phyloP scores from a whole-genome alignment of 2,329 filamentous ascomycete genomes.

The Aspergillus fumigatiaffinis region DNA sequence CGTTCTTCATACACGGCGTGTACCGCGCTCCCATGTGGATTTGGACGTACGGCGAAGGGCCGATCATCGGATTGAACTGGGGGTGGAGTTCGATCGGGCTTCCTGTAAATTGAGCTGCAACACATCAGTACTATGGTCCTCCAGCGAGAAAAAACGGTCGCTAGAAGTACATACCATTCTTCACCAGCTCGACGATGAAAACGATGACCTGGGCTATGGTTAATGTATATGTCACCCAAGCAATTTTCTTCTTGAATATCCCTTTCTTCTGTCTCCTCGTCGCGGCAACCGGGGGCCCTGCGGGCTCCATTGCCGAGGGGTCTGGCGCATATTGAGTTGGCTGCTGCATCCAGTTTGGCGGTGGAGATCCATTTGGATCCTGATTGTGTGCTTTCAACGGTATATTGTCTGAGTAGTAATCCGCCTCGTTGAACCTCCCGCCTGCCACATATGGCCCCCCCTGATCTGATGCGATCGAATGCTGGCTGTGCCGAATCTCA shows the following conservation, averaged over 20 bases:
- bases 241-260: slow-evolving; percentile 57
- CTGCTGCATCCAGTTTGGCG: slow-evolving; percentile 40
- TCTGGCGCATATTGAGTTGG: slow-evolving; percentile 47
- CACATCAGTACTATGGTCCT: not conserved
- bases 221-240: slow-evolving; percentile 80
- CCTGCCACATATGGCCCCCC: slow-evolving; percentile 24
- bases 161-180: slow-evolving; percentile 63
- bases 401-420: slow-evolving; percentile 42
- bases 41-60: slow-evolving; percentile 80
- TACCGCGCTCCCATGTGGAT: slow-evolving; percentile 97
- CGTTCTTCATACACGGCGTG: slow-evolving; percentile 88
- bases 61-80: slow-evolving; percentile 94
- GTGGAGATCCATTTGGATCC: slow-evolving; percentile 29
- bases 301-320: slow-evolving; percentile 42
- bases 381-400: slow-evolving; percentile 35
- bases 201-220: slow-evolving; percentile 73
- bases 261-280: slow-evolving; percentile 43
- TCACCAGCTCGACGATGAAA: slow-evolving; percentile 83
- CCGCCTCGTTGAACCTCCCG: slow-evolving; percentile 29
- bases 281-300: slow-evolving; percentile 13
- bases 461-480: slow-evolving; percentile 33
- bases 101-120: slow-evolving; percentile 67
- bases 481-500: slow-evolving; percentile 34
- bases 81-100: slow-evolving; percentile 68
- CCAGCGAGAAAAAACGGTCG: not conserved